These are phyloP conservation scores for Polyplosphaeria fusca DNA, from an alignment of 495 filamentous ascomycete species.

Conservation along the genomic window DNA sequence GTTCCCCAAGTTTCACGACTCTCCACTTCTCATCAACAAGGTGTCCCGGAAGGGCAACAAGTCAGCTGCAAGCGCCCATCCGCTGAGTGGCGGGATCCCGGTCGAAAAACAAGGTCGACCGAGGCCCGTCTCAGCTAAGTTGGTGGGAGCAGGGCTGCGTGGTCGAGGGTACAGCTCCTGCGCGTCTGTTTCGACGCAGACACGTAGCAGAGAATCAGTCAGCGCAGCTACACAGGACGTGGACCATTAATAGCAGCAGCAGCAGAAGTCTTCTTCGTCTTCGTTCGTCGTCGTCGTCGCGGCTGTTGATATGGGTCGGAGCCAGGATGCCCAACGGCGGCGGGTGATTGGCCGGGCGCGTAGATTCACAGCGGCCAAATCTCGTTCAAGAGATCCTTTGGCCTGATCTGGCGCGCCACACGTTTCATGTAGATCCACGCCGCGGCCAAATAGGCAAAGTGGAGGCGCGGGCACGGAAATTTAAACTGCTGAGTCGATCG, in stretches of 20 bases:
- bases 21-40: slow-evolving; percentile 1
- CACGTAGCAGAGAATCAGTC: too few relatives aligned
- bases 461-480: slow-evolving; percentile 30
- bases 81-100: too few relatives aligned
- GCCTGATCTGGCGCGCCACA: slow-evolving; percentile 28
- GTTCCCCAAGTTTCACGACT: slow-evolving; percentile 17
- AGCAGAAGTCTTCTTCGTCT: background rate
- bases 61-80: too few relatives aligned
- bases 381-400: slow-evolving; percentile 21
- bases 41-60: slow-evolving; percentile 5
- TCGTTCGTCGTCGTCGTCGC: background rate
- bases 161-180: too few relatives aligned
- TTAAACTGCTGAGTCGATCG: slow-evolving; percentile 31
- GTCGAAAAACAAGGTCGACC: too few relatives aligned
- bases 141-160: too few relatives aligned
- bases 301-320: background rate
- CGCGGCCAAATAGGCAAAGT: slow-evolving; percentile 23
- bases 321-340: background rate
- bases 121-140: too few relatives aligned
- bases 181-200: too few relatives aligned
- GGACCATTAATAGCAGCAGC: too few relatives aligned
- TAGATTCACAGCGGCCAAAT: slow-evolving; percentile 8
- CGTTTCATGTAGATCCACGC: slow-evolving; percentile 33
- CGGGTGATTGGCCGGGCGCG: slow-evolving; percentile 13
- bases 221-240: too few relatives aligned